Evolutionary conservation across 2,329 filamentous ascomycete species (phyloP).

Genomic region (Hortaea sp.): DNA sequence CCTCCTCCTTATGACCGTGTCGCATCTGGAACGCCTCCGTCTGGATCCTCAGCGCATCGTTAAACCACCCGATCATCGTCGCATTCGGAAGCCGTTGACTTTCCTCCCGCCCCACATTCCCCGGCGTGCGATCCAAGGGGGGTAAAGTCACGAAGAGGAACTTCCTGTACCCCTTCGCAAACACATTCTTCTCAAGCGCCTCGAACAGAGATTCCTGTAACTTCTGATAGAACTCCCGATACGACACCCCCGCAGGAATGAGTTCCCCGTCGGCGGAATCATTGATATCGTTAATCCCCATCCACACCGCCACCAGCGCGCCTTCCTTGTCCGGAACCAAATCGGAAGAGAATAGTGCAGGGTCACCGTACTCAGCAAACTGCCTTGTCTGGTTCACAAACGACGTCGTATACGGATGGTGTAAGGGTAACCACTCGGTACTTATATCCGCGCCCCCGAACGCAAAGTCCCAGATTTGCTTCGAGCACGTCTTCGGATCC

Average conservation of each 20-base stretch:
- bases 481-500: conserved; percentile 1
- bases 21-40: conserved; percentile 24
- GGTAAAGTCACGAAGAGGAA: conserved; percentile 4
- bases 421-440: conserved; percentile 1
- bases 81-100: conserved; percentile 32
- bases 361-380: conserved; percentile 2
- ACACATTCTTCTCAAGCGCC: neutral
- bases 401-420: conserved; percentile 4
- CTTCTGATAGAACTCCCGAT: conserved; percentile 36
- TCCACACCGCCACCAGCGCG: conserved; percentile 42
- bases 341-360: neutral
- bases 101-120: conserved; percentile 4
- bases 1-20: conserved; percentile 22
- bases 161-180: neutral
- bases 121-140: conserved; percentile 4
- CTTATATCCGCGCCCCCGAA: conserved; percentile 4
- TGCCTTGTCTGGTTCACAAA: conserved; percentile 2
- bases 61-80: conserved; percentile 38
- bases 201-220: conserved; percentile 27
- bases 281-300: conserved; percentile 47
- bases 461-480: conserved; percentile 6
- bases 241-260: conserved; percentile 17
- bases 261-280: conserved; percentile 38
- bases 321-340: neutral
- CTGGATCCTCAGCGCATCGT: conserved; percentile 28